A percentile compares a stretch with the other conserved stretches of the same genome.
Conservation (phyloP, 345 rosid species). For the Aquilaria yunnanensis region DNA sequence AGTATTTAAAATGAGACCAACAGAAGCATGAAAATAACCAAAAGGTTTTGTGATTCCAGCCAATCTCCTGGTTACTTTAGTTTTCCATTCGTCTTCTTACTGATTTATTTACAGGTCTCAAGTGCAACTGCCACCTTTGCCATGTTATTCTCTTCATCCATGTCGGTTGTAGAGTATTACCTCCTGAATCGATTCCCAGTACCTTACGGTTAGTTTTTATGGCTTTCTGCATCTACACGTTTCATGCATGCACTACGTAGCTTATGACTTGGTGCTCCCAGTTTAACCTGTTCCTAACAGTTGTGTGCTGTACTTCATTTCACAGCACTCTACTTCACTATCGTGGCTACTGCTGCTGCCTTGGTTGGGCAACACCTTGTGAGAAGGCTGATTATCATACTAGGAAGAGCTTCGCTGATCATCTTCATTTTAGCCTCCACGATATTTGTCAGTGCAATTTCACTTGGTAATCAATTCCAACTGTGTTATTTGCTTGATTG, state of each 20-base stretch:
- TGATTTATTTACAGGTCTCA: conserved; percentile 40
- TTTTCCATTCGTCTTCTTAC: not conserved
- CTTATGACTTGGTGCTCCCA: not conserved
- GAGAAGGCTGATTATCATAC: conserved; percentile 35
- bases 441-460: conserved; percentile 51
- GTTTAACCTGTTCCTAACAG: not conserved
- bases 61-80: not conserved
- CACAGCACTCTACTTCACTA: conserved; percentile 49
- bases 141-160: conserved; percentile 81
- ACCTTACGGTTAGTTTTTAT: conserved; percentile 49
- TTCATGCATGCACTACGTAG: not conserved
- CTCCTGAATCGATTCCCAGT: conserved; percentile 78
- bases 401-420: conserved; percentile 63
- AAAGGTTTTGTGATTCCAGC: too few relatives aligned
- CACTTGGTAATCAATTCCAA: conserved; percentile 37
- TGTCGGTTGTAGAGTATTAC: conserved; percentile 85
- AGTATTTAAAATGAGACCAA: too few relatives aligned
- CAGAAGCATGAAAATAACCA: too few relatives aligned
- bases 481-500: not conserved
- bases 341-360: conserved; percentile 54
- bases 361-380: conserved; percentile 54
- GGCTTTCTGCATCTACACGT: not conserved
- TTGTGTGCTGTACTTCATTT: not conserved
- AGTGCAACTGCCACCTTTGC: conserved; percentile 88
- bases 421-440: conserved; percentile 60